Conservation (phyloP, 2,329 filamentous ascomycete genomes). For the Colletotrichum coccodes region DNA sequence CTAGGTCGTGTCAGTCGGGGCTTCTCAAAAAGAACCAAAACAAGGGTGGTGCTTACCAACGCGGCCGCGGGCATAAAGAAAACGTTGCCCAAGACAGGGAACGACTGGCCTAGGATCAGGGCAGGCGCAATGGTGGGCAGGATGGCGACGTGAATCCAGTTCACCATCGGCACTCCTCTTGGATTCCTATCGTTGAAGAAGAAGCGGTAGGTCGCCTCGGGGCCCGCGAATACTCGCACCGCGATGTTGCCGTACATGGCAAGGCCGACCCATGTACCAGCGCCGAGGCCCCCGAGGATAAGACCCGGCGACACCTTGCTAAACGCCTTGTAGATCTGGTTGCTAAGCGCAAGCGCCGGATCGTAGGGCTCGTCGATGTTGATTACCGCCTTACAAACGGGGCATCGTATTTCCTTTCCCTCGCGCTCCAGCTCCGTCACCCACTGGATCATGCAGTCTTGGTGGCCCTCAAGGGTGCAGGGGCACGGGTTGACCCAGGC, state of each 20-base stretch:
- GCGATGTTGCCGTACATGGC: slow-evolving; percentile 64
- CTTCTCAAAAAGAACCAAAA: slow-evolving; percentile 2
- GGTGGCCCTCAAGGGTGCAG: slow-evolving; percentile 91
- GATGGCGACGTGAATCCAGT: slow-evolving; percentile 27
- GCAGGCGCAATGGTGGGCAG: slow-evolving; percentile 58
- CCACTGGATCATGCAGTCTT: slow-evolving; percentile 90
- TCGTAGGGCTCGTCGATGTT: slow-evolving; percentile 80
- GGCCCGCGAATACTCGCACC: slow-evolving; percentile 63
- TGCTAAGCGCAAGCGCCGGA: slow-evolving; percentile 73
- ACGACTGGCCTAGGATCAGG: slow-evolving; percentile 54
- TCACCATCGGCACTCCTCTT: slow-evolving; percentile 24
- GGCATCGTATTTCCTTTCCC: slow-evolving; percentile 78
- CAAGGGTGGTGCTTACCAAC: slow-evolving; percentile 44
- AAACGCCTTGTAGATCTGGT: slow-evolving; percentile 65
- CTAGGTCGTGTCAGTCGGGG: slow-evolving; percentile 42
- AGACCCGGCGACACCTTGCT: slow-evolving; percentile 68
- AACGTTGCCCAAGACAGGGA: slow-evolving; percentile 54
- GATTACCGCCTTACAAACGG: slow-evolving; percentile 89
- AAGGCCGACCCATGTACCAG: slow-evolving; percentile 61
- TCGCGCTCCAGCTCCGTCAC: slow-evolving; percentile 85
- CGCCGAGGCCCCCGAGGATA: slow-evolving; percentile 68
- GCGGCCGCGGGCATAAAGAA: slow-evolving; percentile 53
- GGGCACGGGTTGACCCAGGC: slow-evolving; percentile 89
- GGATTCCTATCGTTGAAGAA: slow-evolving; percentile 30
- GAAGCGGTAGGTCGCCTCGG: slow-evolving; percentile 42